Conservation (phyloP, 768 basidiomycete species). For the Tylopilus vinaceipallidus region DNA sequence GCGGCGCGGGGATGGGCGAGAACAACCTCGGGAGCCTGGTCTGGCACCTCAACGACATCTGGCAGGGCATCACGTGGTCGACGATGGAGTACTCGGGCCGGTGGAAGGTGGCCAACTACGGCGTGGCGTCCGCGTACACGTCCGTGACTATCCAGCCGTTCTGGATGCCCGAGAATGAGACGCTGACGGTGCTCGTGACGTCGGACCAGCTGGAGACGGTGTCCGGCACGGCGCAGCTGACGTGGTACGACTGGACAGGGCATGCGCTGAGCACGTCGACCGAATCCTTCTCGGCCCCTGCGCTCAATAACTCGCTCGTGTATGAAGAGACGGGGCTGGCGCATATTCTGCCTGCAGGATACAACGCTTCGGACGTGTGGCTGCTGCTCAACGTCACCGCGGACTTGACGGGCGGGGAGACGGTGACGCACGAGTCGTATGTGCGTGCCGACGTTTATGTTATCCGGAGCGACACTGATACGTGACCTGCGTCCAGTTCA, state of each 20-base stretch:
- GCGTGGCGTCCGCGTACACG: constrained; percentile 41
- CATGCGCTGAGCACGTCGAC: constrained; percentile 36
- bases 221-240: constrained; percentile 44
- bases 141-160: too few relatives aligned
- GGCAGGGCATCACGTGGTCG: constrained; percentile 58
- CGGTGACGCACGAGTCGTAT: constrained; percentile 50
- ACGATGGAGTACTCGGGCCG: constrained; percentile 55
- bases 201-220: constrained; percentile 51
- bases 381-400: constrained; percentile 51
- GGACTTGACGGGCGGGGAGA: constrained; percentile 36
- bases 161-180: too few relatives aligned
- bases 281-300: constrained; percentile 42
- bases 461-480: neutral
- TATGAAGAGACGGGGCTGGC: constrained; percentile 40
- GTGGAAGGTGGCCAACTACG: constrained; percentile 60
- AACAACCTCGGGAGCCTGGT: constrained; percentile 58
- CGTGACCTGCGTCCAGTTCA: constrained; percentile 41
- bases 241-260: constrained; percentile 59
- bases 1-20: constrained; percentile 55
- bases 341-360: constrained; percentile 43
- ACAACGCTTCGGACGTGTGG: constrained; percentile 45
- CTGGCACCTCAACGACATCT: constrained; percentile 61
- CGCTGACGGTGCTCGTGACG: constrained; percentile 46
- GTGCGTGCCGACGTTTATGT: constrained; percentile 34
- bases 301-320: constrained; percentile 50